Evolutionary conservation across 2,329 filamentous ascomycete species (phyloP), one percentile per base, ranked within the genome.

Genomic region (Alternaria conjuncta): DNA sequence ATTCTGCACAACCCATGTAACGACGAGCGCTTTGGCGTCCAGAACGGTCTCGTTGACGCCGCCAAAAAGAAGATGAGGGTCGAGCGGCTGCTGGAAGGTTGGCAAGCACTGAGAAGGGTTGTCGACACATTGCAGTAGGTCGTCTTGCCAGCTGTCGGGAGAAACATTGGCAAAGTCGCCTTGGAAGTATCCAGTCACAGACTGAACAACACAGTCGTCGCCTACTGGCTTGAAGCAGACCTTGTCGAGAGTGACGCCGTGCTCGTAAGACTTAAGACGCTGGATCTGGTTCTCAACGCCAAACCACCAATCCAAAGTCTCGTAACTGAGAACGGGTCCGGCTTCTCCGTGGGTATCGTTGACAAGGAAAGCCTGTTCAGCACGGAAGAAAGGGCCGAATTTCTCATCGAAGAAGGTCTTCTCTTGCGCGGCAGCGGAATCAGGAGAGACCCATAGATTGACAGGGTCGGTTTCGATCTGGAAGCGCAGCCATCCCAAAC

Each of bases 1-100:
- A 73, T 98, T 99, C 72, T 91, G 93, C 53, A 99, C 89, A 8
- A 99, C 95, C 96, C 96, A 99, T 0, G 94, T 98, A 6, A 92
- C 89, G 8, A 97, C 91, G 64, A 98, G 87, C 3, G 96, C 94
- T 62, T 89, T 84, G 0, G 95, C 90, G 55, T 96, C 88, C 5
- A 90, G 83, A 25, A 94, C 87, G 1, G 86, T 85, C 20, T 87
- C 80, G 46, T 90, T 86, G 73, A 91, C 95, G 3, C 93, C 94
- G 54, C 96, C 96, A 12, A 99, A 86, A 6, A 99, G 87, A 82
- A 97, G 90, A 65, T 91, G 90, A 0, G 94, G 92, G 46, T 94
- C 91, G 13, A 99, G 86, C 0, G 96, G 96, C 73, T 97, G 94
- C 49, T 92, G 90, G 77, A 97, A 99, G 28, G 90, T 89, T 0